These are phyloP conservation scores for Eucalyptus marginata DNA, from an alignment of 345 rosid genomes.

Conservation along the genomic window DNA sequence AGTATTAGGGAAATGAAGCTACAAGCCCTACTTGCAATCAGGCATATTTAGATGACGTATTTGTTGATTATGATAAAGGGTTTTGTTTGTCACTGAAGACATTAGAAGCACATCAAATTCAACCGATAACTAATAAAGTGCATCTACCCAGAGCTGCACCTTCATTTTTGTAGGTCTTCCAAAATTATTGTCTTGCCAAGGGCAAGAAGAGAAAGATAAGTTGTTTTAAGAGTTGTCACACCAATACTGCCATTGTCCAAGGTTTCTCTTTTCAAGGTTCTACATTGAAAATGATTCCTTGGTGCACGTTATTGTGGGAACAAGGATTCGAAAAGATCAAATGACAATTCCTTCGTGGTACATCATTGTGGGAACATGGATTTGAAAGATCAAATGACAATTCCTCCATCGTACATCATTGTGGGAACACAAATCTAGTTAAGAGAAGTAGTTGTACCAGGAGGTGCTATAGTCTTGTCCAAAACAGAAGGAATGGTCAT, in stretches of 20 bases:
- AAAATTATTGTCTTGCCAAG: not conserved
- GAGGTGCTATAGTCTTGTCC: slow-evolving; percentile 77
- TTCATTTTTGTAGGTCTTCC: not conserved
- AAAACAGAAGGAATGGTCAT: slow-evolving; percentile 80
- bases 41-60: not conserved
- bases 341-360: not conserved
- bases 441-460: slow-evolving; percentile 17
- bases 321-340: not conserved
- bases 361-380: not conserved
- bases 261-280: not conserved
- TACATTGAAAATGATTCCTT: not conserved
- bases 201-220: not conserved
- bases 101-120: not conserved
- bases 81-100: not conserved
- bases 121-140: not conserved
- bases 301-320: not conserved
- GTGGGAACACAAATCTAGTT: not conserved
- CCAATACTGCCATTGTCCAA: not conserved
- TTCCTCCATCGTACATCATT: not conserved
- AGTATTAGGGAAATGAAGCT: not conserved
- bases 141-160: not conserved
- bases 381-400: not conserved
- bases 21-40: not conserved
- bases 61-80: not conserved
- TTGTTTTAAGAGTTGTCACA: not conserved